Base-by-base conservation (phyloP, 1,284 basidiomycete genomes). In the Papiliotrema laurentii region DNA sequence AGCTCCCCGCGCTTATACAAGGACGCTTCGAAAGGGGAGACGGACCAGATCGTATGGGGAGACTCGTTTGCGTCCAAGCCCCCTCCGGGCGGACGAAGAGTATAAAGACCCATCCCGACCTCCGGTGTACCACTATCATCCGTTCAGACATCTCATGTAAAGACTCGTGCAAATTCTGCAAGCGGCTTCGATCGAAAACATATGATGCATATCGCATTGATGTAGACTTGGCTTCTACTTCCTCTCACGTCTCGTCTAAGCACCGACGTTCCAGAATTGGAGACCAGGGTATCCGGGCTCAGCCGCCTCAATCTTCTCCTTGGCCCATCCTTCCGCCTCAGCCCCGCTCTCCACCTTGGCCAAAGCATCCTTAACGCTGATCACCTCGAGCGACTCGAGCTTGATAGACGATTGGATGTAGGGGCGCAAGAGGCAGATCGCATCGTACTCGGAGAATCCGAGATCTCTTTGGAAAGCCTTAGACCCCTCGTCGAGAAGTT, bases 261-360 rank as follows among this genome's bases (percentile, higher is more conserved):
- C 35, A 53, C 61, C 58, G 19, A 61, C 52, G 54, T 74, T 74
- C 72, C 83, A 83, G 75, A 89, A 93, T 68, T 90, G 86, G 60
- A 90, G 85, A 11, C 83, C 84, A 34, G 92, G 91, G 31, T 77
- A 79, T 19, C 89, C 92, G 18, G 94, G 94, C 75, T 97, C 91
- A 24, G 90, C 86, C 14, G 76, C 77, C 58, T 94, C 92, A 28
- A 77, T 75, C 58, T 79, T 79, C 38, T 78, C 75, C 60, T 77
- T 72, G 19, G 58, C 51, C 65, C 60, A 71, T 19, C 70, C 69
- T 40, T 61, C 55, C 27, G 40, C 46, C 49, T 71, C 71, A 21
- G 55, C 61, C 18, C 61, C 61, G 49, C 66, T 60, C 33, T 53
- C 62, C 16, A 66, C 55, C 13, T 60, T 47, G 19, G 50, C 51